Base-by-base conservation (phyloP, 805 yeast species). In the Schwanniomyces polymorphus region DNA sequence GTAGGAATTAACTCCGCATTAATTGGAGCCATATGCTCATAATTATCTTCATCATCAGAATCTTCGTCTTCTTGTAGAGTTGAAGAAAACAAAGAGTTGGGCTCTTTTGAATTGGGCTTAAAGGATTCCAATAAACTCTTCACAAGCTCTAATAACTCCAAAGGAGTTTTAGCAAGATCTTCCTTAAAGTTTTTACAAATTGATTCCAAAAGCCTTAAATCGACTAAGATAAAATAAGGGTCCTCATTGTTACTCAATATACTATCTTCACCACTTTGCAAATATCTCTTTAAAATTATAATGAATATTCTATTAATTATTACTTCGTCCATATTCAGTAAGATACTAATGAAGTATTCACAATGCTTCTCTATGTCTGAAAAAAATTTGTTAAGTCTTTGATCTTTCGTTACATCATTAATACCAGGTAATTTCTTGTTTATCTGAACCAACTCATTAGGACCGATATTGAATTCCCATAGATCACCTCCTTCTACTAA, bases 171-270 rank as follows among this genome's bases (percentile, higher is more conserved):
- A 7, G 84, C 75, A 25, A 86, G 59, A 39, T 73, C 74, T 7
- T 82, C 80, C 49, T 80, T 85, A 57, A 85, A 83, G 12, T 73
- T 70, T 4, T 76, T 76, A 21, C 84, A 80, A 28, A 88, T 65
- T 27, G 68, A 64, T 58, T 90, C 94, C 43, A 91, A 63, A 9
- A 89, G 58, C 49, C 85, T 79, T 48, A 89, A 67, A 57, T 86
- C 85, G 6, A 82, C 66, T 31, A 88, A 66, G 45, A 79, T 71
- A 7, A 75, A 54, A 44, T 81, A 76, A n/a, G 88, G 85, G 49
- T 77, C 74, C 5, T 70, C 68, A 18, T 56, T 54, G 0, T 56
- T 55, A 8, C 54, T 56, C 9, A 58, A 33, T 0, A 52, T 12
- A 9, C 47, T 45, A 50, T 45, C 18, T 42, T 57, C 33, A 2